Evolutionary conservation across 2,329 filamentous ascomycete genomes (phyloP).

Genomic region (Fusarium globosum): DNA sequence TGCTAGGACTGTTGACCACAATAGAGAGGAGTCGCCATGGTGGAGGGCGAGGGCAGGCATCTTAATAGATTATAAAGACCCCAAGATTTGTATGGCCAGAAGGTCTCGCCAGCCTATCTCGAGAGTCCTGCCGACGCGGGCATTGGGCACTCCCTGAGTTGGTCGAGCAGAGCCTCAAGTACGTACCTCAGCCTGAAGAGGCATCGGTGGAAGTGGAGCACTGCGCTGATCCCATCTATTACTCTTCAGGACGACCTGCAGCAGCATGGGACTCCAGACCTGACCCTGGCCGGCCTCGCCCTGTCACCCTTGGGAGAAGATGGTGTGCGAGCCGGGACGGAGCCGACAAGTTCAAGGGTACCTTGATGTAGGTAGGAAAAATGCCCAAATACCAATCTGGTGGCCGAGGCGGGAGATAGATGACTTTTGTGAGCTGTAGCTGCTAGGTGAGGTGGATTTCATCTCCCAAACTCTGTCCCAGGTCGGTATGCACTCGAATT

Average conservation of each 20-base stretch:
- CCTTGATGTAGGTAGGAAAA: neutral
- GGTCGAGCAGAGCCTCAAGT: constrained; percentile 25
- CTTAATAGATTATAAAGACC: constrained; percentile 25
- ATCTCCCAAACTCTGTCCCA: neutral
- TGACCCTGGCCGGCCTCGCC: neutral
- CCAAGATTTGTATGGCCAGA: constrained; percentile 11
- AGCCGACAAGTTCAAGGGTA: neutral
- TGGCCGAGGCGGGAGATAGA: neutral
- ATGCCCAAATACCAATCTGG: neutral
- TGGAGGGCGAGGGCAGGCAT: constrained; percentile 28
- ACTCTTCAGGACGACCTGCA: constrained; percentile 27
- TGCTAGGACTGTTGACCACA: neutral
- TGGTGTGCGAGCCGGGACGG: constrained; percentile 12
- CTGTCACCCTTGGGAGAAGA: constrained; percentile 11
- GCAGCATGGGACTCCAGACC: constrained; percentile 1
- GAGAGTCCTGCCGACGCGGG: constrained; percentile 2
- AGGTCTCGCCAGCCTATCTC: neutral
- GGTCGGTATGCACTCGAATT: neutral
- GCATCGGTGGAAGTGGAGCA: constrained; percentile 16
- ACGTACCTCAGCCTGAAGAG: constrained; percentile 17
- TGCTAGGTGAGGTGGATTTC: neutral
- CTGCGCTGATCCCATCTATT: constrained; percentile 19
- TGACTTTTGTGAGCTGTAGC: neutral
- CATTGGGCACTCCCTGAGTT: constrained; percentile 16
- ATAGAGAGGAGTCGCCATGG: constrained; percentile 3